A percentile compares a stretch with the other conserved stretches of the same genome.
Conservation (phyloP, 768 basidiomycete genomes). For the Xerocomus brunneocitrinus region DNA sequence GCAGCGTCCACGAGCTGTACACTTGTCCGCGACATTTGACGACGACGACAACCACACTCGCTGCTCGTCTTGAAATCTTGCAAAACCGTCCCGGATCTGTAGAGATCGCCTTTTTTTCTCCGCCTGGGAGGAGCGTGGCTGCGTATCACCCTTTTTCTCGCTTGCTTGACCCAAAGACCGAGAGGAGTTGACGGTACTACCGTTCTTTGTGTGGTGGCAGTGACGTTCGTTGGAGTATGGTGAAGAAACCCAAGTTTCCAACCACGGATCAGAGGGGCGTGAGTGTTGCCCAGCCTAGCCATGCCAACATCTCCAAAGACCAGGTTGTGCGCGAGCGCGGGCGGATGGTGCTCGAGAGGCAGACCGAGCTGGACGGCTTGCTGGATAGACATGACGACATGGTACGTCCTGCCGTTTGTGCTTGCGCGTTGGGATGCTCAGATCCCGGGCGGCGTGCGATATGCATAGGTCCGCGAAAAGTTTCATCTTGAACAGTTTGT, state of each 20-base stretch:
- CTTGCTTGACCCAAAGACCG: neutral
- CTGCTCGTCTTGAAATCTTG: slow-evolving; percentile 50
- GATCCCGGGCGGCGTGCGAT: neutral
- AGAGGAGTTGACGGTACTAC: neutral
- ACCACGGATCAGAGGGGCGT: neutral
- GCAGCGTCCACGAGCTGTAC: slow-evolving; percentile 8
- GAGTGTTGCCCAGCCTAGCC: neutral
- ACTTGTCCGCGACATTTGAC: slow-evolving; percentile 1
- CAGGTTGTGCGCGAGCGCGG: slow-evolving; percentile 35
- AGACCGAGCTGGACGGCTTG: slow-evolving; percentile 53
- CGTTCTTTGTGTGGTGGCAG: slow-evolving; percentile 2
- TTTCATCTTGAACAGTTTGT: slow-evolving; percentile 87
- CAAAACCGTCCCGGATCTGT: slow-evolving; percentile 60
- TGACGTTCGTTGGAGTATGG: slow-evolving; percentile 11
- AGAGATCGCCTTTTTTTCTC: slow-evolving; percentile 47
- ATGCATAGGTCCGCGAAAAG: slow-evolving; percentile 67
- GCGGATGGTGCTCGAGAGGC: slow-evolving; percentile 53
- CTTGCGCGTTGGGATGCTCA: neutral
- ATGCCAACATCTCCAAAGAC: slow-evolving; percentile 13
- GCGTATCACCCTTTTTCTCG: slow-evolving; percentile 1
- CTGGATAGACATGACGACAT: slow-evolving; percentile 67
- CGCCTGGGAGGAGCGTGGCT: neutral
- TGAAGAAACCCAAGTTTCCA: slow-evolving; percentile 18
- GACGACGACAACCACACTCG: neutral
- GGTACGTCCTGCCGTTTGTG: slow-evolving; percentile 41